phyloP scores from a whole-genome alignment of 2,329 filamentous ascomycete species.

The Periconia macrospinosa region DNA sequence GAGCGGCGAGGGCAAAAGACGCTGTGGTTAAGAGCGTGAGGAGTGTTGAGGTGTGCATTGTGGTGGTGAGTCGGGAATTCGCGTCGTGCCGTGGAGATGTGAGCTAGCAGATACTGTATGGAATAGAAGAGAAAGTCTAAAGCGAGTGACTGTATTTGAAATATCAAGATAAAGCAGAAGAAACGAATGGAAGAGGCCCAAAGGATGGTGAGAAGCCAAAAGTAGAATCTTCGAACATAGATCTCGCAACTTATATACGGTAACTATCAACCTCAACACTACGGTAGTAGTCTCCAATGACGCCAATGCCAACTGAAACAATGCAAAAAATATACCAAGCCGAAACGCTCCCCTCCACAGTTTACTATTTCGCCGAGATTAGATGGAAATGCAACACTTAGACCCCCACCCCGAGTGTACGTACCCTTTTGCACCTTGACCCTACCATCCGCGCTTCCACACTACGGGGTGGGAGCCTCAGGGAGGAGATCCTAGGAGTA shows the following conservation, averaged over 20 bases:
- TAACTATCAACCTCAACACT: too few relatives aligned
- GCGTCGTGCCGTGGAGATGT: too few relatives aligned
- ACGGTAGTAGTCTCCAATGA: too few relatives aligned
- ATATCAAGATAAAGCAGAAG: not conserved
- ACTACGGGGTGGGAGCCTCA: too few relatives aligned
- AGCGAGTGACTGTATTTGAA: not conserved
- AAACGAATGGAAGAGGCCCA: not conserved
- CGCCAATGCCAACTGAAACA: too few relatives aligned
- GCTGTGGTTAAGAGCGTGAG: not conserved
- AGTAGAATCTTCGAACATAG: not conserved
- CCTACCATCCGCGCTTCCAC: too few relatives aligned
- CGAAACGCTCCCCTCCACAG: too few relatives aligned
- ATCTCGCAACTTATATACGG: not conserved
- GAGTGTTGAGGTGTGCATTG: constrained; percentile 22
- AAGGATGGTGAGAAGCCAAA: not conserved
- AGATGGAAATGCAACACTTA: not conserved
- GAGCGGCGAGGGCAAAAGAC: not conserved
- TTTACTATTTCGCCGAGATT: not conserved
- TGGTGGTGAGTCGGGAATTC: not conserved
- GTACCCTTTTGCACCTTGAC: not conserved
- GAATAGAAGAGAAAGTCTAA: not conserved
- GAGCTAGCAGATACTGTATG: too few relatives aligned
- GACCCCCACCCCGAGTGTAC: not conserved
- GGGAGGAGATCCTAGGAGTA: not conserved
- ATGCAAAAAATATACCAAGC: too few relatives aligned